Evolutionary conservation across 2,329 filamentous ascomycete species (phyloP).

Genomic region (Mycosphaerella sp.): DNA sequence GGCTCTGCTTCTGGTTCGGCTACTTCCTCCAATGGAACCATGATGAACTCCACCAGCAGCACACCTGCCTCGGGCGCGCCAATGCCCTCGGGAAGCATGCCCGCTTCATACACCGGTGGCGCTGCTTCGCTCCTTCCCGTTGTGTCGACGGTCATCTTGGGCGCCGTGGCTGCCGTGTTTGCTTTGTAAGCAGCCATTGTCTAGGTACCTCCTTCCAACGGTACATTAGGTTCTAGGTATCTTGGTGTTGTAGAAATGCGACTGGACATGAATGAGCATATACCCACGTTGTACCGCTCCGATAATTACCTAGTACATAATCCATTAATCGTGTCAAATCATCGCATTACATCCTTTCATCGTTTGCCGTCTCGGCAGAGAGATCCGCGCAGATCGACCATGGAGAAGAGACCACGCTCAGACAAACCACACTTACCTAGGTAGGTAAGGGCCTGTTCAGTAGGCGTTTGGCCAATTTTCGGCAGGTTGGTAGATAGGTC

Average conservation of each 20-base stretch:
- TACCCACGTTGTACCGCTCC: neutral
- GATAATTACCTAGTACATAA: neutral
- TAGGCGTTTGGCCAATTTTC: no score
- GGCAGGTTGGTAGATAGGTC: no score
- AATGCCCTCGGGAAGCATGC: neutral
- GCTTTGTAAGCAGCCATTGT: conserved; percentile 6
- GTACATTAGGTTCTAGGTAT: no score
- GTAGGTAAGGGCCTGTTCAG: no score
- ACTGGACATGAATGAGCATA: neutral
- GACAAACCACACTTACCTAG: no score
- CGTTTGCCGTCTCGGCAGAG: no score
- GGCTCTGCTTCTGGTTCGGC: neutral
- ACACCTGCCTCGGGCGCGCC: conserved; percentile 2
- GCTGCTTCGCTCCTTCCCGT: conserved; percentile 8
- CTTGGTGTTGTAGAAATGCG: no score
- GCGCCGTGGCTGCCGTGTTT: conserved; percentile 12
- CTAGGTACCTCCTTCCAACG: no score
- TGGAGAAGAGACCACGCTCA: no score
- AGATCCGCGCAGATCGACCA: no score
- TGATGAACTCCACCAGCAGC: conserved; percentile 4
- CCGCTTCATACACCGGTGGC: conserved; percentile 12
- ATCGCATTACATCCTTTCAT: no score
- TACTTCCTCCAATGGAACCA: neutral
- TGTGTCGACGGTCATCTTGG: conserved; percentile 4
- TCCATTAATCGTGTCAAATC: neutral